Conservation (phyloP, 2,329 filamentous ascomycete genomes). For the Cryphonectria nitschkei region DNA sequence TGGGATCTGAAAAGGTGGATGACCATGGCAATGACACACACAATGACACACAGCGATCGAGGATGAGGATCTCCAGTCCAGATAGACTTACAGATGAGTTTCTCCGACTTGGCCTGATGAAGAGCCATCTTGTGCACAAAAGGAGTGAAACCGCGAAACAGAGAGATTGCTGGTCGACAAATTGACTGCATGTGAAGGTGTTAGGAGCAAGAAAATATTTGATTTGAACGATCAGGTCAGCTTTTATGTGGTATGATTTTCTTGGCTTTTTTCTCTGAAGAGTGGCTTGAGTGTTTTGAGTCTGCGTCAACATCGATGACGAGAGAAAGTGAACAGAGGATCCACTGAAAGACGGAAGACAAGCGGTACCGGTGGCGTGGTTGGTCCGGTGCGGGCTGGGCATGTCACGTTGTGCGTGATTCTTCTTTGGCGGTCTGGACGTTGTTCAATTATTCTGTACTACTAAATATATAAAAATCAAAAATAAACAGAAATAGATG, state of each 20-base stretch:
- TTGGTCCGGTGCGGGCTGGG: not conserved
- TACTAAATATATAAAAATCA: not conserved
- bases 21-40: not conserved
- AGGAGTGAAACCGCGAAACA: slow-evolving; percentile 17
- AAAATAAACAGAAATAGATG: too few species aligned
- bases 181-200: not conserved
- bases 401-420: not conserved
- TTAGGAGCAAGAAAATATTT: not conserved
- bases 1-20: not conserved
- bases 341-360: not conserved
- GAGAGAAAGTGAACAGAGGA: not conserved
- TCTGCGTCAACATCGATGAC: not conserved
- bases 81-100: slow-evolving; percentile 53
- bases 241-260: not conserved
- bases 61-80: not conserved
- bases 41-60: not conserved
- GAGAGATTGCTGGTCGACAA: not conserved
- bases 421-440: not conserved
- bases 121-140: slow-evolving; percentile 47
- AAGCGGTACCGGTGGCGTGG: not conserved
- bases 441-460: not conserved
- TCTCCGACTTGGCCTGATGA: slow-evolving; percentile 44
- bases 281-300: not conserved
- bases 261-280: too few species aligned
- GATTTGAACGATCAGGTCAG: not conserved